Evolutionary conservation across 2,329 filamentous ascomycete genomes (phyloP).

Genomic region (Alternaria hordeiaustralica): DNA sequence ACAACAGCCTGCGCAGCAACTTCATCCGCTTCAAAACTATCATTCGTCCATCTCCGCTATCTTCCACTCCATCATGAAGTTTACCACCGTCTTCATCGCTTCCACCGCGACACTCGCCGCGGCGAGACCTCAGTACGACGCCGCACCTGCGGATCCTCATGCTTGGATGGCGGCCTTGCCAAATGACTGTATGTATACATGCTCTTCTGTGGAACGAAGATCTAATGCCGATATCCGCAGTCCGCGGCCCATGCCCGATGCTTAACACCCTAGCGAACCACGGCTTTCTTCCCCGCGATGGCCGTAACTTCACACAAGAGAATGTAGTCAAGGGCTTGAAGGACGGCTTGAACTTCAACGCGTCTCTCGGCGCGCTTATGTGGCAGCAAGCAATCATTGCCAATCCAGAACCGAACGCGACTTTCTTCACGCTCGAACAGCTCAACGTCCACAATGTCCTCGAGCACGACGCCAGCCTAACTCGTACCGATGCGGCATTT

Average conservation of each 20-base stretch:
- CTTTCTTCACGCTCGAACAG: constrained; percentile 47
- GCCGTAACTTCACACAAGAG: constrained; percentile 43
- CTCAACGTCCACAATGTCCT: constrained; percentile 57
- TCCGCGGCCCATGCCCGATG: constrained; percentile 43
- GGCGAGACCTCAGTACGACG: constrained; percentile 10
- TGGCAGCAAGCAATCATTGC: constrained; percentile 52
- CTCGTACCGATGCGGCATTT: constrained; percentile 58
- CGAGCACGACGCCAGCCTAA: constrained; percentile 59
- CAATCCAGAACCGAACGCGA: constrained; percentile 37
- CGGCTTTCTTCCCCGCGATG: constrained; percentile 42
- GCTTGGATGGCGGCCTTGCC: constrained; percentile 25
- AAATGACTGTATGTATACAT: constrained; percentile 18
- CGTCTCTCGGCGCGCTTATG: constrained; percentile 50
- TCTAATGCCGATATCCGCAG: not conserved
- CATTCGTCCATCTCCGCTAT: too few species aligned
- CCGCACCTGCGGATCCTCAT: constrained; percentile 11
- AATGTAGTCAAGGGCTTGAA: constrained; percentile 50
- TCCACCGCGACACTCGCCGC: constrained; percentile 11
- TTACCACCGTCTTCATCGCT: not conserved
- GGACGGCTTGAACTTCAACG: constrained; percentile 54
- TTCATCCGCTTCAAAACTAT: not conserved
- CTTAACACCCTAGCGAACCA: constrained; percentile 48
- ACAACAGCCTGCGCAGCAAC: not conserved
- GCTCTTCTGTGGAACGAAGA: not conserved
- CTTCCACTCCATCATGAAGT: not conserved